Percentiles rank a stretch among this genome's conserved stretches.
Conservation (phyloP, 192 early-diverging fungal genomes). For the Coemansia sp. region DNA sequence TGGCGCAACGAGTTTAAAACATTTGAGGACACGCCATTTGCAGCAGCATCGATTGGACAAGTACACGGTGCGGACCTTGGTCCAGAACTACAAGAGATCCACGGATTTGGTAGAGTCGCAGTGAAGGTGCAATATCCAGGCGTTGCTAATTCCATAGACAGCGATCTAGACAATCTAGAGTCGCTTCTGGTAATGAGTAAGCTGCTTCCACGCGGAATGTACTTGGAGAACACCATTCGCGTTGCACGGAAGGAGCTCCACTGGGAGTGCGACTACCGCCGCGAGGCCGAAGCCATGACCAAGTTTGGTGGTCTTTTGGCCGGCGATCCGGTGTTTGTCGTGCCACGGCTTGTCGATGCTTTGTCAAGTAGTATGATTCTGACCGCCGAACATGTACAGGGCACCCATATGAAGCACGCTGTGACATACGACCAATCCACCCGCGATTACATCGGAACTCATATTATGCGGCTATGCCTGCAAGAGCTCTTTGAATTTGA, state of each 20-base stretch:
- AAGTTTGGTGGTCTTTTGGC: conserved; percentile 68
- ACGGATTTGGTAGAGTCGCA: conserved; percentile 59
- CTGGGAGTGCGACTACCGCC: conserved; percentile 91
- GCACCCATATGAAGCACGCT: conserved; percentile 67
- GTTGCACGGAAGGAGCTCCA: conserved; percentile 85
- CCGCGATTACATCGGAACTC: conserved; percentile 68
- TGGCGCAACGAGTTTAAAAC: conserved; percentile 69
- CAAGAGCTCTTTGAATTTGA: conserved; percentile 87
- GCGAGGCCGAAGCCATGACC: conserved; percentile 79
- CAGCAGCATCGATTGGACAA: conserved; percentile 89
- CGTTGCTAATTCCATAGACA: conserved; percentile 82
- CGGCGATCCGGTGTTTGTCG: conserved; percentile 62
- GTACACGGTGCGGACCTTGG: conserved; percentile 68
- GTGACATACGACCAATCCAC: conserved; percentile 60
- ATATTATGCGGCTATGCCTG: conserved; percentile 78
- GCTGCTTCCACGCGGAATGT: conserved; percentile 89
- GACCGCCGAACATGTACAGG: conserved; percentile 75
- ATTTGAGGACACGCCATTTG: conserved; percentile 84
- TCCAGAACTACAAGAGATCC: not conserved
- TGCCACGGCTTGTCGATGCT: conserved; percentile 73
- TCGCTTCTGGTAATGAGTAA: conserved; percentile 77
- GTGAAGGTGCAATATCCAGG: conserved; percentile 99
- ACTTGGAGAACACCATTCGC: conserved; percentile 92
- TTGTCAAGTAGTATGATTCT: conserved; percentile 73
- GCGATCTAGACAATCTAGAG: conserved; percentile 81